These are phyloP conservation scores for Fomitopsis schrenkii DNA, from an alignment of 1,284 basidiomycete species.

Conservation along the genomic window DNA sequence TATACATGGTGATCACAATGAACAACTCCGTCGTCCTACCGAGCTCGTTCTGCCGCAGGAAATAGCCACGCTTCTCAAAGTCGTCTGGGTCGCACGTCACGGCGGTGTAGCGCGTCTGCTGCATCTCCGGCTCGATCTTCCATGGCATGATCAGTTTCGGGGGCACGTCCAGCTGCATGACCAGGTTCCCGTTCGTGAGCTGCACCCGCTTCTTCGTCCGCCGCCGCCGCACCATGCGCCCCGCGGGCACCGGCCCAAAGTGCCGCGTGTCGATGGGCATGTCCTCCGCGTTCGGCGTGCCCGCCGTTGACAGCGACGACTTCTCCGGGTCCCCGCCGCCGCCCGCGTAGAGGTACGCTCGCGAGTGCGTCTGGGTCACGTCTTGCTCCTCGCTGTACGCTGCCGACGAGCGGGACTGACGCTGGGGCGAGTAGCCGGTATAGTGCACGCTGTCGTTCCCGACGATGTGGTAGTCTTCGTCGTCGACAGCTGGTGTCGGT, in stretches of 20 bases:
- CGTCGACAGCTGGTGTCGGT: constrained; percentile 66
- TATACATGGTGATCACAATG: constrained; percentile 96
- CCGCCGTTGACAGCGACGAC: constrained; percentile 17
- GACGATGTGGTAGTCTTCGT: constrained; percentile 61
- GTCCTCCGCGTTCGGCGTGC: constrained; percentile 19
- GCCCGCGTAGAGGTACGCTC: neutral
- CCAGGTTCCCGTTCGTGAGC: constrained; percentile 82
- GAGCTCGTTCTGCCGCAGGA: constrained; percentile 80
- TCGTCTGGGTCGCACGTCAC: constrained; percentile 94
- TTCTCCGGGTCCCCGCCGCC: constrained; percentile 17
- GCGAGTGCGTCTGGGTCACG: constrained; percentile 1
- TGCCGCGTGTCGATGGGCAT: constrained; percentile 66
- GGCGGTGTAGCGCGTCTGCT: constrained; percentile 80
- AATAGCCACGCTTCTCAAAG: constrained; percentile 81
- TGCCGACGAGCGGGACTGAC: constrained; percentile 11
- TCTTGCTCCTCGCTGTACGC: constrained; percentile 19
- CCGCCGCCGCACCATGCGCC: constrained; percentile 70
- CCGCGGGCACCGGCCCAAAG: constrained; percentile 83
- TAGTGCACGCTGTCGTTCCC: constrained; percentile 52
- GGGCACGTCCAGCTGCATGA: constrained; percentile 82
- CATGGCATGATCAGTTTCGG: constrained; percentile 82
- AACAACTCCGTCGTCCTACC: constrained; percentile 88
- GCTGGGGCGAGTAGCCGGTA: constrained; percentile 33
- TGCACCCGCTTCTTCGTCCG: constrained; percentile 71
- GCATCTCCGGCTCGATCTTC: constrained; percentile 81